These are phyloP conservation scores for Torulaspora globosa DNA, from an alignment of 1,139 yeast genomes.

Conservation along the genomic window DNA sequence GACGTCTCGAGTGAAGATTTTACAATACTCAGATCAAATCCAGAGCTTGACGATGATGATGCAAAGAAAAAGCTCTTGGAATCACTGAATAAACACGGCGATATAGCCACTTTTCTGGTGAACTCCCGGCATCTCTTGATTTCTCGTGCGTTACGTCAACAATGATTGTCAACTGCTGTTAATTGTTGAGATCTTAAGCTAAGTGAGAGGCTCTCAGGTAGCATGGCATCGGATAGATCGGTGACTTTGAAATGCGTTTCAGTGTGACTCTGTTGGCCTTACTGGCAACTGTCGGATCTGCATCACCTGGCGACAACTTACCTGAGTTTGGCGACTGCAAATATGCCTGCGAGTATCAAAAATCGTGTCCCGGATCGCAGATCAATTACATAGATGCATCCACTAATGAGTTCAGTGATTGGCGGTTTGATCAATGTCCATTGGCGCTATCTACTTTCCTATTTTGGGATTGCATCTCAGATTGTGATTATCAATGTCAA, in stretches of 20 bases:
- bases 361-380: constrained; percentile 36
- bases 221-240: constrained; percentile 1
- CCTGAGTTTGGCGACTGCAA: constrained; percentile 66
- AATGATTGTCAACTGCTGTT: constrained; percentile 5
- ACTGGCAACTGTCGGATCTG: constrained; percentile 4
- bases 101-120: constrained; percentile 20
- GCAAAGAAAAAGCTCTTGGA: constrained; percentile 9
- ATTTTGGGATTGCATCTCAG: constrained; percentile 73
- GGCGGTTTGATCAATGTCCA: constrained; percentile 35
- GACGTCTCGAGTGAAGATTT: constrained; percentile 26
- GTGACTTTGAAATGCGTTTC: constrained; percentile 3
- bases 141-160: constrained; percentile 8
- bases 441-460: constrained; percentile 41
- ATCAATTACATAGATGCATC: constrained; percentile 19
- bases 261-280: neutral
- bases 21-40: constrained; percentile 20
- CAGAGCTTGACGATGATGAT: constrained; percentile 15
- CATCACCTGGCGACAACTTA: constrained; percentile 74
- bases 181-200: neutral
- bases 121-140: constrained; percentile 15
- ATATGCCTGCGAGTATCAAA: constrained; percentile 48
- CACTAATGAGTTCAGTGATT: constrained; percentile 35
- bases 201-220: neutral
- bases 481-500: constrained; percentile 94
- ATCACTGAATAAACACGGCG: constrained; percentile 17